Conservation (phyloP, 2,329 filamentous ascomycete genomes). For the Periconia digitata region DNA sequence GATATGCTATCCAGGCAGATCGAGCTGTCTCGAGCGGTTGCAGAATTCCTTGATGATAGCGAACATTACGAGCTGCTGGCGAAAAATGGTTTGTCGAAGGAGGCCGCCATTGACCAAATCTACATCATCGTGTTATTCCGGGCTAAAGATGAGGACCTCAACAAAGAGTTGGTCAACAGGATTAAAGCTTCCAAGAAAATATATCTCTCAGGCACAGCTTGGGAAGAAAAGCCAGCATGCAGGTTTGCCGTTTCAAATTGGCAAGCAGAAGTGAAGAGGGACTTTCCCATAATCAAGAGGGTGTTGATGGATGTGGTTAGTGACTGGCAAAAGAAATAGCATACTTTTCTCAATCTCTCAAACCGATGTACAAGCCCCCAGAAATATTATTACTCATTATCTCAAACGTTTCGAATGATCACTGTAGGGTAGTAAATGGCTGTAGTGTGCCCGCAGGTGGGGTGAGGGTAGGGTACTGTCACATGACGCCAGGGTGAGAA, state of each 20-base stretch:
- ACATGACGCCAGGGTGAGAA: too few relatives aligned
- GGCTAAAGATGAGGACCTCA: constrained; percentile 66
- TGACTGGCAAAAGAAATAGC: background rate
- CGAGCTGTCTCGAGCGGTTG: constrained; percentile 67
- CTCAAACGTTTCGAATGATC: too few relatives aligned
- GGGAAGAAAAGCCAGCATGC: constrained; percentile 72
- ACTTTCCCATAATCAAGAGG: constrained; percentile 64
- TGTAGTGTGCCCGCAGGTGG: too few relatives aligned
- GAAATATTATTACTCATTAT: too few relatives aligned
- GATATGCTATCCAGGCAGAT: constrained; percentile 74
- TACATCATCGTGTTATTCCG: constrained; percentile 78
- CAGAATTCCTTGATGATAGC: constrained; percentile 62
- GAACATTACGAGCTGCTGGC: constrained; percentile 69
- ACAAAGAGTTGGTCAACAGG: constrained; percentile 64
- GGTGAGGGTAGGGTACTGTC: too few relatives aligned
- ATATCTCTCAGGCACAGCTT: constrained; percentile 80
- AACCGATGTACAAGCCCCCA: too few relatives aligned
- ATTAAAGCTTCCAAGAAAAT: constrained; percentile 76
- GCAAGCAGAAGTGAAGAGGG: constrained; percentile 69
- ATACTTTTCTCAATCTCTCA: too few relatives aligned
- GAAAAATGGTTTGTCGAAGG: constrained; percentile 34
- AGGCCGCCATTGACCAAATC: constrained; percentile 53
- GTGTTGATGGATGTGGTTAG: constrained; percentile 56
- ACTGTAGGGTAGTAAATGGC: too few relatives aligned
- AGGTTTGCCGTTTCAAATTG: constrained; percentile 88